These are phyloP conservation scores for Tolypocladium inflatum DNA, from an alignment of 2,329 filamentous ascomycete species.

Conservation along the genomic window DNA sequence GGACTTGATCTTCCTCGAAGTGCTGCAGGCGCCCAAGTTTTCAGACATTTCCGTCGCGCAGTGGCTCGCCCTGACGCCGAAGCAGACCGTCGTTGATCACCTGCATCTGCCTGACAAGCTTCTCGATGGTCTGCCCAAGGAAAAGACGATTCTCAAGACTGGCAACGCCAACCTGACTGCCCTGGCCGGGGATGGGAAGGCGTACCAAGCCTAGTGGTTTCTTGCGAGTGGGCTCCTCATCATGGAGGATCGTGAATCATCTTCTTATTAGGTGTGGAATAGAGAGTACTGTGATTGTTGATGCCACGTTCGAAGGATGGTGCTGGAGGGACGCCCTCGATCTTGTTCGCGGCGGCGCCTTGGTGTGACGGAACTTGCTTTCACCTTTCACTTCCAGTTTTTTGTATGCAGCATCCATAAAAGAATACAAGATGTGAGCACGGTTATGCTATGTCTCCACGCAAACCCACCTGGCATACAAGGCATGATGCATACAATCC, in stretches of 20 bases:
- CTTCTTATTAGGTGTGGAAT: too few relatives aligned
- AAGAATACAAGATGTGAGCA: too few relatives aligned
- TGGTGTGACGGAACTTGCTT: too few relatives aligned
- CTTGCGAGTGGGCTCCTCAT: too few relatives aligned
- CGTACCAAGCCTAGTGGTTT: constrained; percentile 4
- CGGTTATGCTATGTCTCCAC: too few relatives aligned
- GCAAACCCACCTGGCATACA: background rate
- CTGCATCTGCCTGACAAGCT: constrained; percentile 29
- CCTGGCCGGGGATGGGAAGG: constrained; percentile 8
- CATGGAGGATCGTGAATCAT: too few relatives aligned
- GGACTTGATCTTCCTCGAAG: constrained; percentile 50
- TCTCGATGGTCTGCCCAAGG: constrained; percentile 25
- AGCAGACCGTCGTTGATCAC: constrained; percentile 49
- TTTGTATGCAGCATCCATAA: too few relatives aligned
- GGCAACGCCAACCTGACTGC: constrained; percentile 28
- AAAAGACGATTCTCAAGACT: constrained; percentile 32
- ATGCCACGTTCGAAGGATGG: too few relatives aligned
- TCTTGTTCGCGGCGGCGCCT: too few relatives aligned
- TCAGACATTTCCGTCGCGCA: constrained; percentile 46
- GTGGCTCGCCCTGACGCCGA: constrained; percentile 48
- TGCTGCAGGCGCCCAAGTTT: constrained; percentile 42
- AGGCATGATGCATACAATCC: background rate
- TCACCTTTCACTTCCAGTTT: too few relatives aligned
- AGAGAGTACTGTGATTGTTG: too few relatives aligned
- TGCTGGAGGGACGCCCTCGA: too few relatives aligned